Evolutionary conservation across 805 yeast species (phyloP), one percentile per base, ranked within the genome.

Genomic region (Kluyveromyces siamensis): DNA sequence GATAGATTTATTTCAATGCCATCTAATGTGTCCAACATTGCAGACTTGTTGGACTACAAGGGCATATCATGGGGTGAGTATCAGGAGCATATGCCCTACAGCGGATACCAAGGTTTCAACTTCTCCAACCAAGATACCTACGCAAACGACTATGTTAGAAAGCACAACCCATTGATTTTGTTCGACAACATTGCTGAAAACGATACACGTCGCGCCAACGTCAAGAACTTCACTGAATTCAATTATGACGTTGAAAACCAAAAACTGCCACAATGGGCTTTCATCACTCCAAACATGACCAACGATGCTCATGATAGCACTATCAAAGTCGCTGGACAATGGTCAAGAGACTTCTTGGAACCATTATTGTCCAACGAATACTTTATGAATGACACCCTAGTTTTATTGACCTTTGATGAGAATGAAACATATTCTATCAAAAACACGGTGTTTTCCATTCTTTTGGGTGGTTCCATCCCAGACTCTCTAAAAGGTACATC

Each of bases 241-340:
- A 56, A 71, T 51, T 52, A 55, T 39, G 80, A 76, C 56, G 56
- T 72, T 50, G 59, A 57, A 36, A 58, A 64, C 55, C 58, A 72
- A 53, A 56, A 61, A 45, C 65, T 75, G 54, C 80, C 80, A 41
- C 80, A 76, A 68, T 76, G 76, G 75, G 54, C 68, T 52, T 69
- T 75, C 66, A 69, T 76, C 60, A 76, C 80, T 40, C 80, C 81
- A 49, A 75, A 76, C 66, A 71, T 74, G 74, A 65, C 76, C 50
- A 67, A 74, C 62, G 79, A 76, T 59, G 81, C 79, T 42, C 77
- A 76, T 52, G 77, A 73, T 61, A 55, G 74, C 40, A 73, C 68
- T 55, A 70, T 76, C 48, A 68, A 67, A 48, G 66, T 70, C 45
- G 72, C 79, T 19, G 75, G 76, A 38, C 50, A 55, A 46, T 76